These are phyloP conservation scores for Mycosphaerella sp. DNA, from an alignment of 2,329 filamentous ascomycete genomes.

Conservation along the genomic window DNA sequence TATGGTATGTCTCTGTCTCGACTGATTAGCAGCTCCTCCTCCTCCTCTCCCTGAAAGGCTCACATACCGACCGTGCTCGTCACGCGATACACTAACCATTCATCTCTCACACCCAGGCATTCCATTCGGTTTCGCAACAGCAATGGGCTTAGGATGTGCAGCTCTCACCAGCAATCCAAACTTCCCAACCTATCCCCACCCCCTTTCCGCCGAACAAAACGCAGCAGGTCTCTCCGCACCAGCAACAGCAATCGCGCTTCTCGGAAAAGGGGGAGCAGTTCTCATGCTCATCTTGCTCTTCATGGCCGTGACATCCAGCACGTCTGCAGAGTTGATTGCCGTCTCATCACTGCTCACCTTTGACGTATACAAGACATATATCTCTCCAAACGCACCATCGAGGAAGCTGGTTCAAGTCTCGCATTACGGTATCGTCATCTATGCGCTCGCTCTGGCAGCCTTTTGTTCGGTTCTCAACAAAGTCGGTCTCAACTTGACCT, in stretches of 20 bases:
- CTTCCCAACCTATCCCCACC: slow-evolving; percentile 41
- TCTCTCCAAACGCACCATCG: slow-evolving; percentile 43
- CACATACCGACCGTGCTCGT: background rate
- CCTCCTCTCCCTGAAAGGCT: no score
- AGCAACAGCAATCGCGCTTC: slow-evolving; percentile 32
- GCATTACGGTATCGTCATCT: slow-evolving; percentile 44
- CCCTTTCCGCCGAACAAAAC: slow-evolving; percentile 25
- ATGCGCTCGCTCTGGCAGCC: slow-evolving; percentile 44
- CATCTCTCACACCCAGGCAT: slow-evolving; percentile 24
- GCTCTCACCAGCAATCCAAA: slow-evolving; percentile 40
- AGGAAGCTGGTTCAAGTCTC: slow-evolving; percentile 40
- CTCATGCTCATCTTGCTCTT: slow-evolving; percentile 46
- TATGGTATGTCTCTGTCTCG: slow-evolving; percentile 31
- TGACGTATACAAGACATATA: slow-evolving; percentile 48
- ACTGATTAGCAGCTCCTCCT: background rate
- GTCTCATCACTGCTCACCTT: slow-evolving; percentile 47
- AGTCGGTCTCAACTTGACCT: no score
- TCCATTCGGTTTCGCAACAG: slow-evolving; percentile 44
- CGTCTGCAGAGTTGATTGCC: slow-evolving; percentile 47
- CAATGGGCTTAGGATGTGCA: slow-evolving; percentile 42
- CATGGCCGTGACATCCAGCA: slow-evolving; percentile 48
- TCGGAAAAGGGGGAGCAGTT: slow-evolving; percentile 40
- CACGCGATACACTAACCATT: background rate
- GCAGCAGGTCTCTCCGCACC: slow-evolving; percentile 31
- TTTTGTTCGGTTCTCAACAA: slow-evolving; percentile 40